Evolutionary conservation across 1,139 yeast species (phyloP), one percentile per base, ranked within the genome.

Genomic region (Candida glucosophila): DNA sequence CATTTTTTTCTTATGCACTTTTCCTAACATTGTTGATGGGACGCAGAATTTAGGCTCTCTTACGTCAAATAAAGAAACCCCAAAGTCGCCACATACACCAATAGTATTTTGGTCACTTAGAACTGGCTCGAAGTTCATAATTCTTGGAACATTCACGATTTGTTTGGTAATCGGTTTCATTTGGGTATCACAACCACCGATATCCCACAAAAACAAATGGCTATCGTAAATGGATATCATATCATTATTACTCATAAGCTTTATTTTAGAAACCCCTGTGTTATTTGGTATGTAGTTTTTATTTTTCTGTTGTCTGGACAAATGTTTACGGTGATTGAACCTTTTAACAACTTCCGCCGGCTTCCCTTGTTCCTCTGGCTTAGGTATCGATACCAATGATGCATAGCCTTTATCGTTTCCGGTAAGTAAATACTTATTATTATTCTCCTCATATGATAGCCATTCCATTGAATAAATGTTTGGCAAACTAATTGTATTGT

Each of bases 371-470:
- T 55, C 59, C 7, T 33, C 45, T 15, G 49, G 44, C 7, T 25
- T 19, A 1, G 93, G 92, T n/a, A 81, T 55, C 10, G 77, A 58
- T 3, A 79, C 69, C 30, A 82, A 51, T 47, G 82, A 81, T 1
- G 75, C 79, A 34, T 71, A 58, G 1, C 94, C 93, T 28, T 71
- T 66, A 31, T 60, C 67, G 45, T 81, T 86, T 5, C 93, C 93
- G 0, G 88, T 67, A 10, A 78, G 60, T 25, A 82, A 46, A 29
- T 55, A 52, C 18, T 19, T 15, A 8, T 17, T 25, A 17, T 45
- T 44, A 22, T 52, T 47, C 11, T 44, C 19, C 43, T 52, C 27
- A 5, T 43, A 34, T 3, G 65, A 65, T 3, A 76, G 67, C 92
- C 92, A 81, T 33, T 70, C 60, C 54, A 80, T 52, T 1, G 77